Evolutionary conservation across 2,329 filamentous ascomycete species (phyloP).

Genomic region (Xylaria sp.): DNA sequence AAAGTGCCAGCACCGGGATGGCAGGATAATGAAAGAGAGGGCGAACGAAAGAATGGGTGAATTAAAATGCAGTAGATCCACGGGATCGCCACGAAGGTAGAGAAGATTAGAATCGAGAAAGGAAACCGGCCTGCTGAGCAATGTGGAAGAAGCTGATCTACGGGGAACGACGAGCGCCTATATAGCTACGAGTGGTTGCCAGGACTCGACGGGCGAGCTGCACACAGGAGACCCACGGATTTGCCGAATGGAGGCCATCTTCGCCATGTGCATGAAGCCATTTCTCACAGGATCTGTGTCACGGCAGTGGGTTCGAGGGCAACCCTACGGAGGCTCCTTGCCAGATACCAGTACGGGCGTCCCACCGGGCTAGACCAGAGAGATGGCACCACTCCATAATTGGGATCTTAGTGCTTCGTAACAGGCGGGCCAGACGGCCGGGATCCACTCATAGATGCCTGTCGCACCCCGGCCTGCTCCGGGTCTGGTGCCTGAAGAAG

Average conservation of each 20-base stretch:
- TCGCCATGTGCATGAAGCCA: conserved; percentile 14
- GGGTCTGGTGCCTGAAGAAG: not conserved
- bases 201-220: conserved; percentile 5
- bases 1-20: conserved; percentile 38
- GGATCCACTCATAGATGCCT: not conserved
- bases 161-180: conserved; percentile 21
- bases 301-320: conserved; percentile 22
- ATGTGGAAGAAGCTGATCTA: conserved; percentile 12
- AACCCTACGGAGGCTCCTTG: conserved; percentile 16
- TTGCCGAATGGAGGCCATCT: conserved; percentile 14
- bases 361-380: not conserved
- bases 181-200: conserved; percentile 20
- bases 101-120: conserved; percentile 26
- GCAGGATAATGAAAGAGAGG: conserved; percentile 31
- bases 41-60: conserved; percentile 27
- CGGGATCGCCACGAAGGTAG: conserved; percentile 33
- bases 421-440: not conserved
- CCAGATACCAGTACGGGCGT: not conserved
- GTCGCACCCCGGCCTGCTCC: not conserved
- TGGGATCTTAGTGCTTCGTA: not conserved
- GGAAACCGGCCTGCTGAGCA: conserved; percentile 27
- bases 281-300: conserved; percentile 28
- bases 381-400: not conserved
- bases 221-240: conserved; percentile 4
- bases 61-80: conserved; percentile 32